These are phyloP conservation scores for Juglanconis oblonga DNA, from an alignment of 2,329 filamentous ascomycete genomes.

Conservation along the genomic window DNA sequence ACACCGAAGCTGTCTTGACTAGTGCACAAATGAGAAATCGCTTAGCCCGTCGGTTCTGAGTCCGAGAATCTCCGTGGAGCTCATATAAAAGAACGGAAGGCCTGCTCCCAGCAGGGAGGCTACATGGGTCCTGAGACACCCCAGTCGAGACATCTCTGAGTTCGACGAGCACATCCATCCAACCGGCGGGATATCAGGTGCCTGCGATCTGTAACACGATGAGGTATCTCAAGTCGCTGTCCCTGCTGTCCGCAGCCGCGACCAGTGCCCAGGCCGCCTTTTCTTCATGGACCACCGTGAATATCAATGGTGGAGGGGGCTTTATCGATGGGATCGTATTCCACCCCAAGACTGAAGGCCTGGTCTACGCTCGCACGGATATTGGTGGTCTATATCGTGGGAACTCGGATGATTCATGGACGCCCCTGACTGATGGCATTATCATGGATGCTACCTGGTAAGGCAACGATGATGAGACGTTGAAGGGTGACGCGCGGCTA, in stretches of 20 bases:
- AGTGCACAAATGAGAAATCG: background rate
- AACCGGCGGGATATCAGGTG: no score
- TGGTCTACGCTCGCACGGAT: constrained; percentile 55
- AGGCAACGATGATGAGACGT: background rate
- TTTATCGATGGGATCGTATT: constrained; percentile 57
- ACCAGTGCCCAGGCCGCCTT: constrained; percentile 25
- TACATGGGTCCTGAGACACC: background rate
- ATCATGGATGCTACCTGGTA: constrained; percentile 15
- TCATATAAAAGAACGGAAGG: background rate
- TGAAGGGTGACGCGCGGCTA: background rate
- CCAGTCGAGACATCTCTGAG: background rate
- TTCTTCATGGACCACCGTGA: constrained; percentile 28
- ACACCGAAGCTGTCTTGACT: background rate
- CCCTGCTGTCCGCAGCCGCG: constrained; percentile 25
- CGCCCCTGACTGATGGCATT: constrained; percentile 15
- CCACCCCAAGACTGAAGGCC: constrained; percentile 46
- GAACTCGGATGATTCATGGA: constrained; percentile 44
- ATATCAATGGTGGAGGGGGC: constrained; percentile 54
- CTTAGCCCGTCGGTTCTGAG: background rate
- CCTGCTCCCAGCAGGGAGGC: background rate
- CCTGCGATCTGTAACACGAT: background rate
- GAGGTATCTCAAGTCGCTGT: constrained; percentile 16
- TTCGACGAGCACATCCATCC: background rate
- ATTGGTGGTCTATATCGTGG: constrained; percentile 56
- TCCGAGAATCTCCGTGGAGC: background rate